Evolutionary conservation across 1,284 basidiomycete species (phyloP).

Genomic region (Pulchroboletus neoregius): DNA sequence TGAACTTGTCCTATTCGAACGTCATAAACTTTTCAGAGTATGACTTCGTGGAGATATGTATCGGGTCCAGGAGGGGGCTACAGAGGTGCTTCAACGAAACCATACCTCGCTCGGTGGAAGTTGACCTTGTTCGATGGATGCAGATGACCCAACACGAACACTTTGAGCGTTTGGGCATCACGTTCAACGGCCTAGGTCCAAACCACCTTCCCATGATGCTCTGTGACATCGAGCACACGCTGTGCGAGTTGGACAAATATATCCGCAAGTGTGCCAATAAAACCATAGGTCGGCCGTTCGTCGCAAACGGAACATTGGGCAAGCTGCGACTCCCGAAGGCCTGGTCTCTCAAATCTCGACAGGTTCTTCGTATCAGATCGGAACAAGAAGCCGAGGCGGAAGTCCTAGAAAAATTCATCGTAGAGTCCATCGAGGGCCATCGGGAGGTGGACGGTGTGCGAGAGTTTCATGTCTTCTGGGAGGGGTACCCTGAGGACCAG

Average conservation of each 20-base stretch:
- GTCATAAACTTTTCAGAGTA: slow-evolving; percentile 53
- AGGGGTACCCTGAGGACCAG: slow-evolving; percentile 51
- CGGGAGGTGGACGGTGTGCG: slow-evolving; percentile 31
- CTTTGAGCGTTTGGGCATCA: slow-evolving; percentile 48
- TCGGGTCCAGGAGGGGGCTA: slow-evolving; percentile 54
- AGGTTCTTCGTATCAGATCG: slow-evolving; percentile 37
- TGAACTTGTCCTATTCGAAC: slow-evolving; percentile 53
- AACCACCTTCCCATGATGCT: slow-evolving; percentile 45
- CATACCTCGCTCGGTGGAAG: slow-evolving; percentile 38
- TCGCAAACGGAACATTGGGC: slow-evolving; percentile 28
- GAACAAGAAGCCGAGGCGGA: slow-evolving; percentile 36
- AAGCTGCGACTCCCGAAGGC: slow-evolving; percentile 44
- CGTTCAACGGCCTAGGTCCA: slow-evolving; percentile 47
- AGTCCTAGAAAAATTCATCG: slow-evolving; percentile 39
- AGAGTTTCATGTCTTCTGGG: slow-evolving; percentile 58
- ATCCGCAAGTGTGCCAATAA: slow-evolving; percentile 37
- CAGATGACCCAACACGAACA: slow-evolving; percentile 49
- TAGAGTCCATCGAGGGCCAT: slow-evolving; percentile 32
- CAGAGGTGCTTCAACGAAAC: slow-evolving; percentile 33
- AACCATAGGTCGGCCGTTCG: slow-evolving; percentile 30
- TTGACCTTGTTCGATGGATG: slow-evolving; percentile 56
- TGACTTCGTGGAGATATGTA: slow-evolving; percentile 60
- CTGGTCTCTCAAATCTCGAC: slow-evolving; percentile 44
- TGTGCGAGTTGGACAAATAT: slow-evolving; percentile 70
- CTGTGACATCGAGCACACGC: slow-evolving; percentile 61